phyloP scores from a whole-genome alignment of 768 basidiomycete species.

The Termitomyces eurrhizus region DNA sequence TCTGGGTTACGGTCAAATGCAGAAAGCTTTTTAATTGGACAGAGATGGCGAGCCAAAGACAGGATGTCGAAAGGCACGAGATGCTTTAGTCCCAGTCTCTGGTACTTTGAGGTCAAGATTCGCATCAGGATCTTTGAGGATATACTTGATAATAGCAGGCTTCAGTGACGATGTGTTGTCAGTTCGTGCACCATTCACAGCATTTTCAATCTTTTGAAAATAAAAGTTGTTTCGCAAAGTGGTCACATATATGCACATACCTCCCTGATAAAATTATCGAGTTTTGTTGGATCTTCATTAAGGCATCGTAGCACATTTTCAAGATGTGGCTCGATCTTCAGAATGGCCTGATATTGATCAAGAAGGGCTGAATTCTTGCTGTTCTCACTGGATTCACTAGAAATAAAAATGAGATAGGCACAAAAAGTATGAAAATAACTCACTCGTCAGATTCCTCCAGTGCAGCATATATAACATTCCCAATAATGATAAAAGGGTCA shows the following conservation, averaged over 20 bases:
- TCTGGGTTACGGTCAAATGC: background rate
- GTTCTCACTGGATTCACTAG: too few species aligned
- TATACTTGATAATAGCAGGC: background rate
- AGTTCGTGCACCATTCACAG: background rate
- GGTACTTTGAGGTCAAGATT: background rate
- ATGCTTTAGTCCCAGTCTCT: background rate
- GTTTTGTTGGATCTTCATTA: background rate
- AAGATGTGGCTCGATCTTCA: background rate
- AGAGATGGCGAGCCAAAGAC: background rate
- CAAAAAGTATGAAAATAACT: too few species aligned
- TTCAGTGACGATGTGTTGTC: constrained; percentile 1
- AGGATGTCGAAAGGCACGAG: background rate
- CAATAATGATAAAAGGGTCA: too few species aligned
- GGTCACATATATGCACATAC: background rate
- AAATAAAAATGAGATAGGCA: too few species aligned
- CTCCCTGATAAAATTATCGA: background rate
- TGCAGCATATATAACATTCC: background rate
- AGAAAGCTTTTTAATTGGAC: background rate
- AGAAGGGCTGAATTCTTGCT: too few species aligned
- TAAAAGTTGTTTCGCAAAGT: background rate
- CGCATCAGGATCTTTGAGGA: background rate
- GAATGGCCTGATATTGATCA: background rate
- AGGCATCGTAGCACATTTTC: background rate
- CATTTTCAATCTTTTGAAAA: background rate
- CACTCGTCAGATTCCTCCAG: background rate